Conservation (phyloP, 192 early-diverging fungal genomes). For the Entomortierella lignicola region DNA sequence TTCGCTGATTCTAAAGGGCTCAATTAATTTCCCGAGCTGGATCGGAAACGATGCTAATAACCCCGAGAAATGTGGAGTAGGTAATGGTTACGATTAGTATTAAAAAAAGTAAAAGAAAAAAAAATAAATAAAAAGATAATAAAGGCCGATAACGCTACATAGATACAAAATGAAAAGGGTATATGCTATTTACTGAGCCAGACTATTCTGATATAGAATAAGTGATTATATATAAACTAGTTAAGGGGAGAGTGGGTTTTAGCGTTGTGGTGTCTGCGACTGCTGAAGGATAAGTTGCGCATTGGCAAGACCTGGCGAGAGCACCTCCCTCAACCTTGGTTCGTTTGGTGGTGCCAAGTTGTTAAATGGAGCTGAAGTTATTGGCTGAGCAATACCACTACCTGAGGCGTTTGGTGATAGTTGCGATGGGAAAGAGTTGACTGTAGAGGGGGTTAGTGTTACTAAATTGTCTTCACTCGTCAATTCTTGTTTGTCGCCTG, state of each 20-base stretch:
- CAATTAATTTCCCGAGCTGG: constrained; percentile 37
- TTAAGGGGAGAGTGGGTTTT: not conserved
- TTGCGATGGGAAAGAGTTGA: not conserved
- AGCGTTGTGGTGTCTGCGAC: constrained; percentile 11
- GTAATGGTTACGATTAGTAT: constrained; percentile 33
- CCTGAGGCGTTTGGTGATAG: no score
- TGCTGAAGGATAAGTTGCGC: constrained; percentile 38
- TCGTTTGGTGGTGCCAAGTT: no score
- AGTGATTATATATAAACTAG: no score
- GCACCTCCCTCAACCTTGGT: constrained; percentile 1
- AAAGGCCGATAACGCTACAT: no score
- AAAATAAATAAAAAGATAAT: no score
- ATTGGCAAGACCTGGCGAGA: constrained; percentile 35
- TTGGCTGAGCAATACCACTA: no score
- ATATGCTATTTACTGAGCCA: not conserved
- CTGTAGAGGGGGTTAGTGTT: not conserved
- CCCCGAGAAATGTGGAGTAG: constrained; percentile 36
- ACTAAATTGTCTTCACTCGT: not conserved
- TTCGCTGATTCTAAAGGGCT: constrained; percentile 37
- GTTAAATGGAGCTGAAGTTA: no score
- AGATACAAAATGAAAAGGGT: not conserved
- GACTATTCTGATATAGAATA: not conserved
- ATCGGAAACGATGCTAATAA: constrained; percentile 28
- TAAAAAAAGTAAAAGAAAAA: no score
- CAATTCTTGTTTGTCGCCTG: constrained; percentile 2